Percentiles rank a stretch among this genome's conserved stretches.
Evolutionary conservation across 2,329 filamentous ascomycete genomes (phyloP).

Genomic region (Sclerotinia glacialis): DNA sequence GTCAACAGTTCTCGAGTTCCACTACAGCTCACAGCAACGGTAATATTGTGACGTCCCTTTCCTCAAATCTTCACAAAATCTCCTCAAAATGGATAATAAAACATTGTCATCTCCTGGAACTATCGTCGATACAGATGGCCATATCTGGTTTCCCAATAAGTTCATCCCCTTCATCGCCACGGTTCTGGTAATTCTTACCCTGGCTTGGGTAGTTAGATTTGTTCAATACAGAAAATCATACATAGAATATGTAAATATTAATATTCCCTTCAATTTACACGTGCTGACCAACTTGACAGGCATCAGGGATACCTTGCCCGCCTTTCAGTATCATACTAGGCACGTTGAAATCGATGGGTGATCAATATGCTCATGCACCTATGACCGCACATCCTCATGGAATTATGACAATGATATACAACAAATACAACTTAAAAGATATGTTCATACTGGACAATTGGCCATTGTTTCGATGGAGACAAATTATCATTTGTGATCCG

Average conservation of each 20-base stretch:
- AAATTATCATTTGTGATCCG: slow-evolving; percentile 20
- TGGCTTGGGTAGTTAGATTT: not conserved
- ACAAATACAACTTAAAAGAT: slow-evolving; percentile 10
- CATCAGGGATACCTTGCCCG: slow-evolving; percentile 12
- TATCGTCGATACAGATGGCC: too few species aligned
- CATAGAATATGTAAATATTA: slow-evolving; percentile 4
- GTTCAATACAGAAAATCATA: slow-evolving; percentile 13
- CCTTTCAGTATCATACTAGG: slow-evolving; percentile 17
- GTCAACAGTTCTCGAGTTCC: not conserved
- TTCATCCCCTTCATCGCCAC: not conserved
- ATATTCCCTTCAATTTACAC: not conserved
- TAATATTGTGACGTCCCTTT: too few species aligned
- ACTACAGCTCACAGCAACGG: not conserved
- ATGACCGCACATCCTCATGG: slow-evolving; percentile 16
- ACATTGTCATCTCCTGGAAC: too few species aligned
- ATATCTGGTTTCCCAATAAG: not conserved
- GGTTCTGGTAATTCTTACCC: not conserved
- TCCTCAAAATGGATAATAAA: not conserved
- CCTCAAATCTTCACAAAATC: not conserved
- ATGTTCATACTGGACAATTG: slow-evolving; percentile 21
- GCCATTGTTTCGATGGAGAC: slow-evolving; percentile 19
- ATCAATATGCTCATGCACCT: slow-evolving; percentile 16
- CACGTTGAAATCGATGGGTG: slow-evolving; percentile 11
- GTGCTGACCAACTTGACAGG: not conserved
- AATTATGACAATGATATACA: slow-evolving; percentile 22